A percentile compares a stretch with the other conserved stretches of the same genome.
phyloP scores from a whole-genome alignment of 148 eudicot species.

The Rhododendron vialii region DNA sequence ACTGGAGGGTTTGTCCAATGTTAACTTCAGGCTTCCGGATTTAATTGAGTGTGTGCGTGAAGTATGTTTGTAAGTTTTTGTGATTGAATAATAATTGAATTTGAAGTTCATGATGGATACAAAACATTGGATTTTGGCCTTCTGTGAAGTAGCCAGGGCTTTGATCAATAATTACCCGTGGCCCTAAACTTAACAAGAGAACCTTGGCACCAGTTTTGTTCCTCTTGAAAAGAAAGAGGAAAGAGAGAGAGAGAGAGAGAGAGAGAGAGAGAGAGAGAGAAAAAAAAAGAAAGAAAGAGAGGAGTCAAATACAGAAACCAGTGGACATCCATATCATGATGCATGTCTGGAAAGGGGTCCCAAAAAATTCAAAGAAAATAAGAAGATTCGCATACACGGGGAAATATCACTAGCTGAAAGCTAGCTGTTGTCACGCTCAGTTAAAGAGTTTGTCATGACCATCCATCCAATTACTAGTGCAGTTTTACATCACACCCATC shows the following conservation, averaged over 20 bases:
- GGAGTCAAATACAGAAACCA: not conserved
- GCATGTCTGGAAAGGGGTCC: not conserved
- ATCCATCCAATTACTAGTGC: not conserved
- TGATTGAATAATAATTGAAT: too few relatives aligned
- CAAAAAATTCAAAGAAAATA: not conserved
- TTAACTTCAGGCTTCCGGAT: too few relatives aligned
- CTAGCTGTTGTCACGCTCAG: not conserved
- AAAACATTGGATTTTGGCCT: not conserved
- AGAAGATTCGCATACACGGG: not conserved
- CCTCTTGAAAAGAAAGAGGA: not conserved
- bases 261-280: too few relatives aligned
- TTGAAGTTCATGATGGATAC: not conserved
- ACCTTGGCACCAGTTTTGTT: not conserved
- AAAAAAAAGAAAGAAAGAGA: too few relatives aligned
- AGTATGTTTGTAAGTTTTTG: too few relatives aligned
- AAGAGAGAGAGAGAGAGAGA: too few relatives aligned
- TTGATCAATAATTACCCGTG: not conserved
- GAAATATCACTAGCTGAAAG: not conserved
- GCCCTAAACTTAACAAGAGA: not conserved
- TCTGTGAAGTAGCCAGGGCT: not conserved
- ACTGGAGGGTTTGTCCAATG: not conserved
- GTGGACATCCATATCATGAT: not conserved
- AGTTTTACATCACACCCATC: not conserved
- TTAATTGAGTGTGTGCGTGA: too few relatives aligned
- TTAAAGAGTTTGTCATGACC: not conserved